These are phyloP conservation scores for Hura crepitans DNA, from an alignment of 441 rosid genomes.

Conservation along the genomic window DNA sequence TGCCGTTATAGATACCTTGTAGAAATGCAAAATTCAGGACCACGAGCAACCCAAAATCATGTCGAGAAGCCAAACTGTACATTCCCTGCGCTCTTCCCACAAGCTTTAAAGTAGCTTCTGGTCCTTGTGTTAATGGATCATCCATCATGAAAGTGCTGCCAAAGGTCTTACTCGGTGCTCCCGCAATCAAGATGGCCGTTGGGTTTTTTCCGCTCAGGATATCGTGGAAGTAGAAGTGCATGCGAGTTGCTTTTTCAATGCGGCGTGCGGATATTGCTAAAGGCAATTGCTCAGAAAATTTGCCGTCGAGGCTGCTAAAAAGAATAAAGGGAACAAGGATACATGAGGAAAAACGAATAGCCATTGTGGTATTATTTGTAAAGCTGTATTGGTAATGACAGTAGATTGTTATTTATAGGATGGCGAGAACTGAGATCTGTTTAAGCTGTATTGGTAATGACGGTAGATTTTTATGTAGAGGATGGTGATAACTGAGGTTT, in stretches of 20 bases:
- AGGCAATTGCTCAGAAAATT: slow-evolving; percentile 21
- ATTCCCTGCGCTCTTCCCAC: slow-evolving; percentile 39
- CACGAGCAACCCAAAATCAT: slow-evolving; percentile 31
- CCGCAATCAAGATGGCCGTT: slow-evolving; percentile 28
- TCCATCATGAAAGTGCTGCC: slow-evolving; percentile 33
- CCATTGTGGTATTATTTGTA: not conserved
- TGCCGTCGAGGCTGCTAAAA: not conserved
- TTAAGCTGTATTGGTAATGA: too few relatives aligned
- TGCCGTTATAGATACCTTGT: slow-evolving; percentile 33
- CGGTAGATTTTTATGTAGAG: too few relatives aligned
- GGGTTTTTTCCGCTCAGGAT: slow-evolving; percentile 28
- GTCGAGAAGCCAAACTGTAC: slow-evolving; percentile 34
- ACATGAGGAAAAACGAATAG: not conserved
- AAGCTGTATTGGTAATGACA: not conserved
- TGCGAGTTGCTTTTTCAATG: slow-evolving; percentile 29
- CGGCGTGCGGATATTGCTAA: not conserved
- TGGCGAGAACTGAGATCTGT: not conserved
- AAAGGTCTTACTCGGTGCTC: slow-evolving; percentile 27
- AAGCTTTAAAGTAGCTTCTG: slow-evolving; percentile 32
- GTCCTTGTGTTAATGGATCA: slow-evolving; percentile 35
- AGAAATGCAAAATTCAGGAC: slow-evolving; percentile 30
- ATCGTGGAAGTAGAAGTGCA: slow-evolving; percentile 42
- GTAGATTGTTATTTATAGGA: slow-evolving; percentile 4
- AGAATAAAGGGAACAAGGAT: slow-evolving; percentile 1
- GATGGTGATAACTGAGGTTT: too few relatives aligned